Evolutionary conservation across 257 asterid species (phyloP).

Genomic region (Penstemon newberryi): DNA sequence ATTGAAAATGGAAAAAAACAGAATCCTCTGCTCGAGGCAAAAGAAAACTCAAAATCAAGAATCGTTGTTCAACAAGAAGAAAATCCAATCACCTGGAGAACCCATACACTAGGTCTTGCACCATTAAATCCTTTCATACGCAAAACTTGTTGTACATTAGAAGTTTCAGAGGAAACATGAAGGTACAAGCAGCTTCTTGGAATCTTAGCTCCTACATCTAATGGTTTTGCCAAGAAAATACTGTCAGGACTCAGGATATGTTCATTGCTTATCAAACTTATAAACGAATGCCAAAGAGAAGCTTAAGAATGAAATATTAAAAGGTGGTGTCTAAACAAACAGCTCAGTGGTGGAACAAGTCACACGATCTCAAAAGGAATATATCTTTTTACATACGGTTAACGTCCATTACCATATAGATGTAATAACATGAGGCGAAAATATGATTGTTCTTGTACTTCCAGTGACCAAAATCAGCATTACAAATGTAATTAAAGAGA

Average conservation of each 20-base stretch:
- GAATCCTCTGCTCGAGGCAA: background rate
- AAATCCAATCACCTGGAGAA: conserved; percentile 57
- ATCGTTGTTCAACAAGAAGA: background rate
- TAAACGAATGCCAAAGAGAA: conserved; percentile 15
- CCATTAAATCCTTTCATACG: conserved; percentile 67
- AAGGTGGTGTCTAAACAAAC: background rate
- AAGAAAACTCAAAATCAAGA: background rate
- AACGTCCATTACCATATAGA: too few relatives aligned
- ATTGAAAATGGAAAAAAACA: background rate
- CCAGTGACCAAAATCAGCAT: background rate
- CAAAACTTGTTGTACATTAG: conserved; percentile 55
- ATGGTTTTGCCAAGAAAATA: conserved; percentile 20
- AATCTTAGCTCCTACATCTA: conserved; percentile 75
- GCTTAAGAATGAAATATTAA: background rate
- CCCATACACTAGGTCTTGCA: conserved; percentile 79
- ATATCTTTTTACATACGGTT: too few relatives aligned
- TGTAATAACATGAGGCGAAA: too few relatives aligned
- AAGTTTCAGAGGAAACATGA: conserved; percentile 64
- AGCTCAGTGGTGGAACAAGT: background rate
- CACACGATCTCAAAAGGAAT: background rate
- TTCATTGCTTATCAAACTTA: conserved; percentile 14
- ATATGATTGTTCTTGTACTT: background rate
- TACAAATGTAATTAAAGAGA: background rate
- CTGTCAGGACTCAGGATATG: conserved; percentile 25
- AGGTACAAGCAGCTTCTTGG: conserved; percentile 65